Base-by-base conservation (phyloP, 2,329 filamentous ascomycete species). In the Aspergillus floridensis region DNA sequence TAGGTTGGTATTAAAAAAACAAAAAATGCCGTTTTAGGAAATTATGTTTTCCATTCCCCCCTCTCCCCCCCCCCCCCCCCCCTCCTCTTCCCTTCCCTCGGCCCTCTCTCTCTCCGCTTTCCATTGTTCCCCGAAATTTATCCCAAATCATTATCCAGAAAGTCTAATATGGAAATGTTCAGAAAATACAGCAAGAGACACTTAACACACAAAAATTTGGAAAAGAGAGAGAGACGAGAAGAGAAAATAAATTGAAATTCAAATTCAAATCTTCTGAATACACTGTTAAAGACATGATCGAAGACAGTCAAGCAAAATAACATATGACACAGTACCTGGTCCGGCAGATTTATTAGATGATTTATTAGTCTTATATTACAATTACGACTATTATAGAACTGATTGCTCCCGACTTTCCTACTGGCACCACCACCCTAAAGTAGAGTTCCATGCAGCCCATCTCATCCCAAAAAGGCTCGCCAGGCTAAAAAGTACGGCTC, bases 401-500 rank as follows among this genome's bases (percentile, higher is more conserved):
- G 44, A 46, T 53, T 32, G 32, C 38, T 53, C 44, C 19, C 32
- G 24, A 47, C 35, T 48, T 53, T 49, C 47, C 32, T 47, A 52
- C 48, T 59, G 58, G 53, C 58, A 59, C 57, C 58, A 59, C 53
- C 57, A 46, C 49, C 49, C 49, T 12, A 53, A 41, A 55, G 53
- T 55, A 55, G 48, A 55, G 53, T 55, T 55, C 53, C 41, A 58
- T 53, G 56, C 56, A 58, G 56, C 49, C 58, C 47, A 54, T 57
- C 57, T 53, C 41, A 46, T 49, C 48, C 60, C 54, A 59, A 62
- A 59, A 48, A 59, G 47, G 49, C 57, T 50, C 49, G 29, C 58
- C 55, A 60, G 56, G 48, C 60, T 62, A 63, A 65, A 64, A 66
- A 65, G 63, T 68, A 65, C 61, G 59, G 66, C 63, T 65, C 64